phyloP scores from a whole-genome alignment of 2,329 filamentous ascomycete genomes.

The Pestalotiopsis sp. region DNA sequence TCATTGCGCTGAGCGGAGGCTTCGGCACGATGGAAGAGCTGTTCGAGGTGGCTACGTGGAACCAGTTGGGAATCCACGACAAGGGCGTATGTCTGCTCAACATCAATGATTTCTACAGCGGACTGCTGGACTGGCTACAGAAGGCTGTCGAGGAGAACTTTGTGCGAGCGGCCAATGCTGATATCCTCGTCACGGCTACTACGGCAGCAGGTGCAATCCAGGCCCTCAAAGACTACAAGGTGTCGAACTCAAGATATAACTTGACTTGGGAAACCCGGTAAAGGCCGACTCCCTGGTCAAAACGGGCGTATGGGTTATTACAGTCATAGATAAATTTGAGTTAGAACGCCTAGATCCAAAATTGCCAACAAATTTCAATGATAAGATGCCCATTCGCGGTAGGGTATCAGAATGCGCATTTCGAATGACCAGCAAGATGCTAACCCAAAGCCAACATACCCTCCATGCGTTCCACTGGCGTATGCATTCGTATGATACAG shows the following conservation, averaged over 20 bases:
- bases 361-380: background rate
- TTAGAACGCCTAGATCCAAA: conserved; percentile 3
- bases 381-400: background rate
- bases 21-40: conserved; percentile 97
- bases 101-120: conserved; percentile 90
- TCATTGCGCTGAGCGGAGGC: conserved; percentile 82
- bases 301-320: background rate
- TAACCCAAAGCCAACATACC: background rate
- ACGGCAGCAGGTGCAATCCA: conserved; percentile 73
- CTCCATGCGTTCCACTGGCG: conserved; percentile 1
- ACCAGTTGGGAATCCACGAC: conserved; percentile 91
- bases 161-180: conserved; percentile 68
- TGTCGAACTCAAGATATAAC: conserved; percentile 75
- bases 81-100: conserved; percentile 82
- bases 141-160: conserved; percentile 78
- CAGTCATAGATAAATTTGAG: background rate
- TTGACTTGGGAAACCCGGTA: conserved; percentile 69
- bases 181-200: conserved; percentile 78
- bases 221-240: conserved; percentile 73
- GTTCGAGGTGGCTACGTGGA: conserved; percentile 91
- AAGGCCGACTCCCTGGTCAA: background rate
- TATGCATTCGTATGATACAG: conserved; percentile 11
- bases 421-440: conserved; percentile 10
- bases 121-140: conserved; percentile 79
- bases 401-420: background rate